Percentiles rank a stretch among this genome's conserved stretches.
These are phyloP conservation scores for Aspergillus conjunctus DNA, from an alignment of 495 filamentous ascomycete species.

Conservation along the genomic window DNA sequence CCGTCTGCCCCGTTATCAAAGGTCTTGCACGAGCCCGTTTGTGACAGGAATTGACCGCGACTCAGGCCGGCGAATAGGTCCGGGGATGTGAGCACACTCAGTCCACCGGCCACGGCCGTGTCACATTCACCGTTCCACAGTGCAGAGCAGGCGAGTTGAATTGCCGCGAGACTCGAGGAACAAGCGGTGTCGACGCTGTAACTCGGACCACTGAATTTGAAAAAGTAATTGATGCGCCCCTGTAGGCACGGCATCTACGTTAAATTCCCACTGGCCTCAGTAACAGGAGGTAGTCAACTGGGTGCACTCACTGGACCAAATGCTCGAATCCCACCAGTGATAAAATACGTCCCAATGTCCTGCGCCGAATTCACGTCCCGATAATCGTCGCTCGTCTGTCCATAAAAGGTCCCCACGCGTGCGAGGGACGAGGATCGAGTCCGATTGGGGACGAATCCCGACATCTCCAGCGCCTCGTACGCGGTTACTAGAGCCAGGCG, in stretches of 20 bases:
- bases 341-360: constrained; percentile 31
- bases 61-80: constrained; percentile 72
- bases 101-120: constrained; percentile 70
- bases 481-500: constrained; percentile 36
- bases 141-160: constrained; percentile 62
- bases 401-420: constrained; percentile 40
- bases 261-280: too few relatives aligned
- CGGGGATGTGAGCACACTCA: constrained; percentile 64
- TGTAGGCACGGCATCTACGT: not conserved
- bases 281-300: not conserved
- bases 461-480: constrained; percentile 42
- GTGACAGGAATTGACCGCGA: constrained; percentile 68
- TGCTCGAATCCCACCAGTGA: constrained; percentile 30
- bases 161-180: constrained; percentile 56
- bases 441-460: constrained; percentile 30
- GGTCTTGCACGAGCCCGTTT: constrained; percentile 65
- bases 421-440: constrained; percentile 23
- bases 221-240: constrained; percentile 62
- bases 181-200: constrained; percentile 81
- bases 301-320: constrained; percentile 24
- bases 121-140: constrained; percentile 69
- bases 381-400: constrained; percentile 36
- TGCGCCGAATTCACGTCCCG: constrained; percentile 30
- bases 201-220: constrained; percentile 72
- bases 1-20: constrained; percentile 70